phyloP scores from a whole-genome alignment of 345 rosid species.

The Lepidium aucheri region DNA sequence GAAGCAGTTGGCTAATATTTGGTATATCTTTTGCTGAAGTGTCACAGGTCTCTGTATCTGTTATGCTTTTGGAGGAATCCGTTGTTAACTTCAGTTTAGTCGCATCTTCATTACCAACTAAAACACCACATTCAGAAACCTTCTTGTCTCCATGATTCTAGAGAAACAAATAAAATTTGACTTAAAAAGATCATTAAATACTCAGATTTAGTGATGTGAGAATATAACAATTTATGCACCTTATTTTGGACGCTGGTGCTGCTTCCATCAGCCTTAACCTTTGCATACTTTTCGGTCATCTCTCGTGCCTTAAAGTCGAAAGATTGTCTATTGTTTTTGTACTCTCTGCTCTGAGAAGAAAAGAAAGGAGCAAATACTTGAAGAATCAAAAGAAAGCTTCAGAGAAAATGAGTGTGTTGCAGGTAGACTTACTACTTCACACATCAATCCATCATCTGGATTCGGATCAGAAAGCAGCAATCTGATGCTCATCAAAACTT shows the following conservation, averaged over 20 bases:
- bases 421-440: conserved; percentile 54
- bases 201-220: background rate
- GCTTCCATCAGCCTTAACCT: conserved; percentile 29
- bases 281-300: conserved; percentile 65
- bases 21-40: conserved; percentile 13
- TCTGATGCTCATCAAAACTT: conserved; percentile 61
- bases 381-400: background rate
- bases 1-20: background rate
- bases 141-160: conserved; percentile 30
- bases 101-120: conserved; percentile 18
- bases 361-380: background rate
- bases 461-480: conserved; percentile 71
- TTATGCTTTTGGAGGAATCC: conserved; percentile 24
- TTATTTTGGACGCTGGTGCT: conserved; percentile 15
- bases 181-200: background rate
- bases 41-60: conserved; percentile 6
- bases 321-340: conserved; percentile 64
- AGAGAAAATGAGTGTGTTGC: background rate
- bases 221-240: background rate
- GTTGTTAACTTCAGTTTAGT: conserved; percentile 29
- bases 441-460: conserved; percentile 81
- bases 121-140: conserved; percentile 19
- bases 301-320: conserved; percentile 63
- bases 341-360: conserved; percentile 62
- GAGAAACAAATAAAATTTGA: background rate